phyloP scores from a whole-genome alignment of 176 grass and related monocot genomes.

The Juncus effusus region DNA sequence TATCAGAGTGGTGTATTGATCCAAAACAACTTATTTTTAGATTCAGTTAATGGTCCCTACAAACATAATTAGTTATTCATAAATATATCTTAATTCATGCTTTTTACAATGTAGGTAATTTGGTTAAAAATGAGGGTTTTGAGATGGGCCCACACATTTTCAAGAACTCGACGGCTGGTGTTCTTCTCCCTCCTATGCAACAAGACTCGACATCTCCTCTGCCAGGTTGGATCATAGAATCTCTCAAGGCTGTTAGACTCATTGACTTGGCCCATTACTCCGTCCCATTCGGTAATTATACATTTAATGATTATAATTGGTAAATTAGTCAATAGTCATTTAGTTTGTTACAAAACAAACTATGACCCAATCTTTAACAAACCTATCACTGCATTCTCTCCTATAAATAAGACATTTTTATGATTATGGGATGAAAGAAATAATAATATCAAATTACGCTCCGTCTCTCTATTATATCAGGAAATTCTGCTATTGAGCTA shows the following conservation, averaged over 20 bases:
- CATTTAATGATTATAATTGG: constrained; percentile 26
- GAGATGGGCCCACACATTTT: constrained; percentile 78
- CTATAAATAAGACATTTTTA: background rate
- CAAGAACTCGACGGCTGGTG: constrained; percentile 63
- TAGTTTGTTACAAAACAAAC: constrained; percentile 1
- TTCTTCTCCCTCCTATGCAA: constrained; percentile 71
- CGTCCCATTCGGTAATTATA: constrained; percentile 38
- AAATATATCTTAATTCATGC: too few species aligned
- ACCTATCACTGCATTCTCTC: constrained; percentile 28
- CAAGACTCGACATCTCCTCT: constrained; percentile 78
- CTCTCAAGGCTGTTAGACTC: constrained; percentile 92
- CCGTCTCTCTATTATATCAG: constrained; percentile 8
- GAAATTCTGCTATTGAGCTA: constrained; percentile 78
- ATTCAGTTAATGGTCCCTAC: background rate
- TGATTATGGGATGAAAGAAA: background rate
- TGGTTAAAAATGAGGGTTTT: constrained; percentile 83
- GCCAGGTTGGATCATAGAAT: constrained; percentile 95
- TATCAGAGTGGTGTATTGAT: too few species aligned
- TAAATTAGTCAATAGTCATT: too few species aligned
- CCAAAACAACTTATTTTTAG: too few species aligned
- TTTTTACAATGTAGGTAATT: constrained; percentile 42
- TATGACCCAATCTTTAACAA: constrained; percentile 21
- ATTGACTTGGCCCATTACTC: constrained; percentile 81
- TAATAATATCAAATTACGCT: background rate
- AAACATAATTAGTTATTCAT: background rate